Percentiles rank a stretch among this genome's conserved stretches.
Conservation (phyloP, 2,329 filamentous ascomycete species). For the Aspergillus sp. region DNA sequence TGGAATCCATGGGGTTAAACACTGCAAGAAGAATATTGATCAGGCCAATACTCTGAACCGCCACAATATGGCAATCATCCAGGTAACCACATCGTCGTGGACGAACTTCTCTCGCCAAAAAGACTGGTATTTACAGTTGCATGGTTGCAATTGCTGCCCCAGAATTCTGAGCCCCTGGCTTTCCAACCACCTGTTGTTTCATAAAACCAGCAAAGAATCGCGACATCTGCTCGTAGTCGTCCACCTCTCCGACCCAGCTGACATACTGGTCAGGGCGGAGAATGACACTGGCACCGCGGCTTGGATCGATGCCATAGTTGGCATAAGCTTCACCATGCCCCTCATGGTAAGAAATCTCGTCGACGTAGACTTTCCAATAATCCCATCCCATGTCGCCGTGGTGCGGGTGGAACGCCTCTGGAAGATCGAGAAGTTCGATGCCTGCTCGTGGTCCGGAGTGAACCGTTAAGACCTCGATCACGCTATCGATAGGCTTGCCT, state of each 20-base stretch:
- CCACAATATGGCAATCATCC: too few species aligned
- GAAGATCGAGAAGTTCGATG: conserved; percentile 45
- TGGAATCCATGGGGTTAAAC: too few species aligned
- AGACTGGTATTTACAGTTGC: too few species aligned
- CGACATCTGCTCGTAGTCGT: conserved; percentile 11
- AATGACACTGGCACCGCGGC: conserved; percentile 40
- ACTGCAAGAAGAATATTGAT: too few species aligned
- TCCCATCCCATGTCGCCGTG: conserved; percentile 27
- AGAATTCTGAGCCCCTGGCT: too few species aligned
- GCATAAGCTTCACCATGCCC: conserved; percentile 48
- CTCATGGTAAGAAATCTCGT: conserved; percentile 9
- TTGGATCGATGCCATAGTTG: conserved; percentile 43
- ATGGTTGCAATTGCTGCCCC: too few species aligned
- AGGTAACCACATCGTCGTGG: too few species aligned
- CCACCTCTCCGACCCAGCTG: conserved; percentile 14
- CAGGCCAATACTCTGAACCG: too few species aligned
- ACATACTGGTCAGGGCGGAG: conserved; percentile 52
- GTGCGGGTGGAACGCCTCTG: conserved; percentile 43
- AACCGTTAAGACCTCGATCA: conserved; percentile 55
- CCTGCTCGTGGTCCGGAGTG: conserved; percentile 47
- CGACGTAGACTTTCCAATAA: conserved; percentile 10
- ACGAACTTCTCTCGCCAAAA: too few species aligned
- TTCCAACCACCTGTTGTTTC: too few species aligned
- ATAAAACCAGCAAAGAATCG: too few species aligned
- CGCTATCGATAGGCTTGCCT: conserved; percentile 33